Base-by-base conservation (phyloP, 345 rosid genomes). In the Lepidium aucheri region DNA sequence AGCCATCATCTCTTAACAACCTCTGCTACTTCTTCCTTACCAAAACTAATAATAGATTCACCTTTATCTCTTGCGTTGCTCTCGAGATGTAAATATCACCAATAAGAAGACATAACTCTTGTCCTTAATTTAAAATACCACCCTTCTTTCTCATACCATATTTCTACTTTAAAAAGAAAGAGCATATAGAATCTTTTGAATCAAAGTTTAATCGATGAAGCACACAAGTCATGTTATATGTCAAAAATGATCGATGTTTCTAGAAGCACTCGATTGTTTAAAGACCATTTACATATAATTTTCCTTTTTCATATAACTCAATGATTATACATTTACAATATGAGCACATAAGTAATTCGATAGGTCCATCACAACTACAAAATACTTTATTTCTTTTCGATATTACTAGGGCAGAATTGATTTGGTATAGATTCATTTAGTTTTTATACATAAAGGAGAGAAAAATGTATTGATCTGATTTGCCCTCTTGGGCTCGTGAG, bases 261-360 rank as follows among this genome's bases (percentile, higher is more conserved):
- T 66, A 73, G 77, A 73, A 73, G 72, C 72, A 73, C 77, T 73
- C 42, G 57, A 73, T 66, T 66, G 54, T 51, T 52, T 30, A 9
- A 9, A 20, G 72, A 66, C 77, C 63, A 45, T 26, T 66, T 49
- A 59, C 49, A 59, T 38, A 24, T 34, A 18, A 20, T 43, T 3
- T 43, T 24, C 4, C 4, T 3, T 68, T 53, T 59, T 73, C 77
- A 52, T 43, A 60, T 34, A 53, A 30, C 77, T 52, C 72, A 73
- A 73, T 73, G 67, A 73, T 73, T 73, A 60, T 53, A 28, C 63
- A 53, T 66, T 49, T 60, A 73, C 68, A 66, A 60, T 60, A 73
- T 14, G 67, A 66, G 72, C 77, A 66, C 68, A 66, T 43, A 51
- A 20, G 22, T 52, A 42, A 66, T 43, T 24, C 67, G 56, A 59